phyloP scores from a whole-genome alignment of 176 grass and related monocot genomes.

The Oryza australiensis region DNA sequence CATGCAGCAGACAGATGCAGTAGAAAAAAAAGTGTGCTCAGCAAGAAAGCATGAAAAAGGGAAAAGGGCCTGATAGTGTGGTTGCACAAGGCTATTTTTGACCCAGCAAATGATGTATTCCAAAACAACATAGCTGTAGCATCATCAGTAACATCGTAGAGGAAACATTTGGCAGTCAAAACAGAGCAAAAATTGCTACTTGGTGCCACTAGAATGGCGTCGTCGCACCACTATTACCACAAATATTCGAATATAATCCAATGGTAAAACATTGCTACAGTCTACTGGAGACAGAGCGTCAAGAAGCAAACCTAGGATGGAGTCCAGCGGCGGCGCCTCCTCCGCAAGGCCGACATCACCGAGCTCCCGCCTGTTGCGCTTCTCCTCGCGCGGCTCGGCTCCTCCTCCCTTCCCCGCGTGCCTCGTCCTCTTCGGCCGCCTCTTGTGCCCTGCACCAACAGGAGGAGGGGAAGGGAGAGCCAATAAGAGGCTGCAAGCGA shows the following conservation, averaged over 20 bases:
- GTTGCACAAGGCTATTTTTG: background rate
- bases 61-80: background rate
- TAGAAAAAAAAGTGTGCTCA: background rate
- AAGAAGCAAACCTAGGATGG: slow-evolving; percentile 14
- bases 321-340: background rate
- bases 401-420: background rate
- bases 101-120: background rate
- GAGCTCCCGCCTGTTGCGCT: background rate
- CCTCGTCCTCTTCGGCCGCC: slow-evolving; percentile 3
- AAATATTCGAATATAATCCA: background rate
- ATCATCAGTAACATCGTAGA: background rate
- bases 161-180: background rate
- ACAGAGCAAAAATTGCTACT: background rate
- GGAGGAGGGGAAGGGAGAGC: background rate
- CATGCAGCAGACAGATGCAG: background rate
- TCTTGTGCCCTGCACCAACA: slow-evolving; percentile 22
- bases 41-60: background rate
- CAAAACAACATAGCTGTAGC: background rate
- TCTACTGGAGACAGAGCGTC: background rate
- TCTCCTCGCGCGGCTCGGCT: background rate
- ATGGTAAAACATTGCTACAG: background rate
- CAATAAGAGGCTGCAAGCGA: background rate
- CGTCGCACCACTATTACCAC: background rate
- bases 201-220: background rate
- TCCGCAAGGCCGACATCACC: background rate